Evolutionary conservation across 2,329 filamentous ascomycete species (phyloP).

Genomic region (Berkeleyomyces basicola): DNA sequence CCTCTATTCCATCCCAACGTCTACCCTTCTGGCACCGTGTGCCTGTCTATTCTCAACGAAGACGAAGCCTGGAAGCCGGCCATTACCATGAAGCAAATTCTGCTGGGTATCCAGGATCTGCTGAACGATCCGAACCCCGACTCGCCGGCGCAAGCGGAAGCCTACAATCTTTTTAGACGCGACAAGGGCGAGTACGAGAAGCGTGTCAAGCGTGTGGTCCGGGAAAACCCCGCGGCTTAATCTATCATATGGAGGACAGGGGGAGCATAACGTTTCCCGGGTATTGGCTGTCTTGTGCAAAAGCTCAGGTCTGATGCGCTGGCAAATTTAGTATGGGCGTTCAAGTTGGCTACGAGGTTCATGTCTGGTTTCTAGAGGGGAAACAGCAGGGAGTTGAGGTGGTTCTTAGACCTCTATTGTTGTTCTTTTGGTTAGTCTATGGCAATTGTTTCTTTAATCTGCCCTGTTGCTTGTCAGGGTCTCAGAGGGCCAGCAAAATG

Average conservation of each 20-base stretch:
- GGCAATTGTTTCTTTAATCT: background rate
- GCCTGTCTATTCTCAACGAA: slow-evolving; percentile 91
- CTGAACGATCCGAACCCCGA: slow-evolving; percentile 95
- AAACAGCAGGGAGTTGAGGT: background rate
- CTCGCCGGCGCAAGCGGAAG: slow-evolving; percentile 89
- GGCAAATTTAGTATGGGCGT: background rate
- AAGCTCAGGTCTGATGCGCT: background rate
- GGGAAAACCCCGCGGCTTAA: slow-evolving; percentile 68
- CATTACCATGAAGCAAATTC: slow-evolving; percentile 95
- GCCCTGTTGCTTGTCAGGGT: background rate
- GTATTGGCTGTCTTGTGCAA: background rate
- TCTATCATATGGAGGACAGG: background rate
- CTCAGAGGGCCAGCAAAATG: background rate
- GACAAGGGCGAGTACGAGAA: slow-evolving; percentile 76
- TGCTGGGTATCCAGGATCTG: slow-evolving; percentile 88
- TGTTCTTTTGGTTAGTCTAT: background rate
- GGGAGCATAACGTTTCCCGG: background rate
- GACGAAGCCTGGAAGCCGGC: slow-evolving; percentile 98
- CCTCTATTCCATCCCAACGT: slow-evolving; percentile 97
- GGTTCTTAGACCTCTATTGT: background rate
- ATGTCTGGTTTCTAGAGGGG: background rate
- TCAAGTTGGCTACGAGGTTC: background rate
- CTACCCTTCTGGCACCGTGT: slow-evolving; percentile 94
- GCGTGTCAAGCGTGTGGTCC: slow-evolving; percentile 71
- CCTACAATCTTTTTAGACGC: slow-evolving; percentile 92